phyloP scores from a whole-genome alignment of 371 early-diverging fungal species.

The Mortierella sp. region DNA sequence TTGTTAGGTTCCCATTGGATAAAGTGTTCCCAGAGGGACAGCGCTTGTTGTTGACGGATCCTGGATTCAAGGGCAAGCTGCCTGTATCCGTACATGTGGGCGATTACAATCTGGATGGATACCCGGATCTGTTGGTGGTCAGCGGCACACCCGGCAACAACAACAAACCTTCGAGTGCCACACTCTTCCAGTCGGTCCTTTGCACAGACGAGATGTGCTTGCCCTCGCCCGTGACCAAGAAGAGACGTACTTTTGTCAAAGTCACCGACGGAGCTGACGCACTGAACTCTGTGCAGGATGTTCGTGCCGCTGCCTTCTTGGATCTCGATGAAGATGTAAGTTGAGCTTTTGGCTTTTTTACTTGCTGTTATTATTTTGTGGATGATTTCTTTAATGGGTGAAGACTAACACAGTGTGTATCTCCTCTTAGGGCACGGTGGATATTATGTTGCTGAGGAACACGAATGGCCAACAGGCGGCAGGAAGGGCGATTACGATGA shows the following conservation, averaged over 20 bases:
- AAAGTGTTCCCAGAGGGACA: conserved; percentile 64
- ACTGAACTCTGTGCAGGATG: conserved; percentile 62
- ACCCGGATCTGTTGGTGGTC: conserved; percentile 86
- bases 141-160: conserved; percentile 60
- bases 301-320: conserved; percentile 80
- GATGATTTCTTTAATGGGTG: neutral
- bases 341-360: neutral
- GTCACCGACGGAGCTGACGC: conserved; percentile 73
- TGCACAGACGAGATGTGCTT: conserved; percentile 68
- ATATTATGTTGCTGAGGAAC: conserved; percentile 76
- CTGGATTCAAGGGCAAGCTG: conserved; percentile 66
- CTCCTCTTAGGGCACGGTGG: conserved; percentile 81
- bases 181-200: conserved; percentile 71
- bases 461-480: conserved; percentile 25
- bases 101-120: conserved; percentile 93
- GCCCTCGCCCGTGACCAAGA: conserved; percentile 53
- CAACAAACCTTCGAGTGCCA: conserved; percentile 51
- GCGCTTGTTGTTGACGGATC: conserved; percentile 60
- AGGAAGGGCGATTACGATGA: conserved; percentile 54
- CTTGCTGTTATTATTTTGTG: neutral
- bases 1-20: conserved; percentile 64
- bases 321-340: conserved; percentile 91
- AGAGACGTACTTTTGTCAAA: conserved; percentile 69
- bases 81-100: conserved; percentile 72
- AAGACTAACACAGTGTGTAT: neutral